Evolutionary conservation across 371 early-diverging fungal species (phyloP).

Genomic region (Mortierella polycephala): DNA sequence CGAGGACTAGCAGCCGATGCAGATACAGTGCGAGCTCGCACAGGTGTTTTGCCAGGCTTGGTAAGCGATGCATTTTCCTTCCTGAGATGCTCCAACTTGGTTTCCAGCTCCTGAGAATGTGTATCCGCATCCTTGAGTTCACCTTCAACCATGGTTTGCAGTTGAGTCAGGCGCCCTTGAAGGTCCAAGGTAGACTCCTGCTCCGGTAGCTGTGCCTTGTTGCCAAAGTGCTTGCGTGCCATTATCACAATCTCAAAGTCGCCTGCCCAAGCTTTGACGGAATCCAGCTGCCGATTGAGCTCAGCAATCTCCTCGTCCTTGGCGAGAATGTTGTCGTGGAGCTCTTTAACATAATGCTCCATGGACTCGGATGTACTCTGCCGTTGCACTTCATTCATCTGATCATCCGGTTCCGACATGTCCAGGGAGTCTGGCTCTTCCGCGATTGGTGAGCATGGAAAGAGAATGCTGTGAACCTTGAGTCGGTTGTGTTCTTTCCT

Average conservation of each 20-base stretch:
- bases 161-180: conserved; percentile 8
- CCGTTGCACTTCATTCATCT: conserved; percentile 6
- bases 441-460: conserved; percentile 5
- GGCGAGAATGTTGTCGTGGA: conserved; percentile 30
- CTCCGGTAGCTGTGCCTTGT: neutral
- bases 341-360: conserved; percentile 37
- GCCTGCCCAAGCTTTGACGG: conserved; percentile 18
- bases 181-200: neutral
- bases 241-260: conserved; percentile 20
- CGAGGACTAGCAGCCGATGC: neutral
- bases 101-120: conserved; percentile 4
- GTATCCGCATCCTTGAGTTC: conserved; percentile 28
- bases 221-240: neutral
- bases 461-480: conserved; percentile 42
- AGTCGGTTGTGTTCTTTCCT: conserved; percentile 45
- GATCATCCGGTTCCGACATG: conserved; percentile 2
- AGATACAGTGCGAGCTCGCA: neutral
- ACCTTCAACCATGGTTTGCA: conserved; percentile 25
- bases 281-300: conserved; percentile 10
- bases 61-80: conserved; percentile 12
- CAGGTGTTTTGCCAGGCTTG: neutral
- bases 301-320: conserved; percentile 22
- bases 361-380: conserved; percentile 11
- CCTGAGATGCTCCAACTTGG: conserved; percentile 8
- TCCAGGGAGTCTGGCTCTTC: neutral